Base-by-base conservation (phyloP, 129 eudicot genomes). In the Silybum marianum region DNA sequence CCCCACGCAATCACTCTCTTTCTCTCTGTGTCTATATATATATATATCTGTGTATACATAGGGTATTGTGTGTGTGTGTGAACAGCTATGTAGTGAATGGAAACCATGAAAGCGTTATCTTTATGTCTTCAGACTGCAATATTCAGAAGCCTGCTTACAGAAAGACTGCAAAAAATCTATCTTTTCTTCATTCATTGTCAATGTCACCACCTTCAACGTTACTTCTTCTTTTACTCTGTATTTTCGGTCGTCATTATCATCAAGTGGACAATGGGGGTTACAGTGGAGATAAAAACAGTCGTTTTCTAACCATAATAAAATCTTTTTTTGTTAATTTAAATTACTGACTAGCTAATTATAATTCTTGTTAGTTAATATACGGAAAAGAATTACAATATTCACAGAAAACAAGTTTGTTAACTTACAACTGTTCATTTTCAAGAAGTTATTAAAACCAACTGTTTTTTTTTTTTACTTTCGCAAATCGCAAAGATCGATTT, bases 101-200 rank as follows among this genome's bases (percentile, higher is more conserved):
- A 76, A 40, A 26, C 82, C 82, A 83, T 51, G 81, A 76, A 82
- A 76, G 72, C 86, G 26, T 83, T 83, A 83, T 83, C 81, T 82
- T 75, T 76, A 32, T 22, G 40, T 21, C 46, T 74, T 38, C 86
- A 83, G 86, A 71, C 86, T 83, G 82, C 40, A n/a, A 8, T 70
- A 39, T 77, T 19, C 82, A 76, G 85, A 82, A 83, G 69, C 82
- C 86, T 77, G 85, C 77, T 75, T 75, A 22, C 80, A 81, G 62
- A 74, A 81, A 44, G 71, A 75, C 81, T 82, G 86, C 86, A 71
- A 83, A 83, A 83, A 67, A 30, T 73, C 78, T 72, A 77, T 76
- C 82, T 77, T 83, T 77, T 71, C 76, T 62, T 77, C 78, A 60
- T 83, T 83, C 74, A 42, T 39, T 77, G 73, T 70, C 86, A 30